Evolutionary conservation across 345 rosid species (phyloP), one percentile per base, ranked within the genome.

Genomic region (Triadica sebifera): DNA sequence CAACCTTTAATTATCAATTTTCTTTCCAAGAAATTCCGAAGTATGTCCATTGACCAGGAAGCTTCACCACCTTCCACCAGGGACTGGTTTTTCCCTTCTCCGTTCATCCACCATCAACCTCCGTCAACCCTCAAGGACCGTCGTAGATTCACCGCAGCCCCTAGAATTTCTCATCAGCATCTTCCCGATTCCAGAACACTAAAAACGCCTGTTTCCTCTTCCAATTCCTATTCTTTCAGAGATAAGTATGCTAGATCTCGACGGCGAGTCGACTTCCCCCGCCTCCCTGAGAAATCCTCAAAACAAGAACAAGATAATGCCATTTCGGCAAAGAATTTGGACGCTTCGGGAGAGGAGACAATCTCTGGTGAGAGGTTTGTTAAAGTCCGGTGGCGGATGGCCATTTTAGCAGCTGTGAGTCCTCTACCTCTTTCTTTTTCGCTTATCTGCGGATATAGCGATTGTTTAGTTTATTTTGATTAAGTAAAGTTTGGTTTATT

Each of bases 61-160:
- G 45, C 86, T 15, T 50, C 81, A 0, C 66, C 81, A 6, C 78
- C 83, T 59, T 62, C 84, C 80, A 52, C 67, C 78, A 80, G 89
- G 53, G 94, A 90, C 86, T 86, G 89, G 88, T 83, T 88, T 80
- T 87, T 88, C 88, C 91, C 91, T 59, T 86, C 91, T 0, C 86
- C 84, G 47, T 86, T 80, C 84, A 74, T 80, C 81, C 87, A 80
- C 72, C 82, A 80, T 16, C 56, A 65, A 10, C 29, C 83, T 5
- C 73, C 78, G 10, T 66, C 76, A 58, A 16, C 78, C 72, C 71
- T 73, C 12, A 83, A 69, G 55, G 64, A 75, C 74, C 79, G 79
- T 29, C 84, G 89, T 34, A 67, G 88, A 25, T 88, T 83, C 86
- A 80, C 87, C 73, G 72, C 84, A 2, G 65, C 43, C 47, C 43